Conservation (phyloP, 768 basidiomycete species). For the Suillus bovinus region DNA sequence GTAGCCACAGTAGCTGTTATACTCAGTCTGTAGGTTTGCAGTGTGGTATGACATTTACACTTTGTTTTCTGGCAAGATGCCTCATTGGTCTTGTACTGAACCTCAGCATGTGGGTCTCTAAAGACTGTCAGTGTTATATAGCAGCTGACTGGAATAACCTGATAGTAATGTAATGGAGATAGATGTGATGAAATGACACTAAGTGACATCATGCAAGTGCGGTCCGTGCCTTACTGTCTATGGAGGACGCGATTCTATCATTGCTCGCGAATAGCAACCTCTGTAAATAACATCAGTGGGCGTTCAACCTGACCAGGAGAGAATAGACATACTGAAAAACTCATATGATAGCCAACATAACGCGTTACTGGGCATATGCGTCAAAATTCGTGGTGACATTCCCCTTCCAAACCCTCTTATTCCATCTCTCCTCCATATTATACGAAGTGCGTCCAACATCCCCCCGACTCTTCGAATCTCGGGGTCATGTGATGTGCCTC, state of each 20-base stretch:
- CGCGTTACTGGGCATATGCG: slow-evolving; percentile 96
- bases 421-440: slow-evolving; percentile 88
- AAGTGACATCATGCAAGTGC: background rate
- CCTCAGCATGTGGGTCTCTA: background rate
- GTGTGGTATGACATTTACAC: background rate
- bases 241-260: slow-evolving; percentile 7
- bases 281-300: slow-evolving; percentile 34
- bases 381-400: slow-evolving; percentile 87
- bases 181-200: background rate
- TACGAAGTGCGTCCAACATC: slow-evolving; percentile 83
- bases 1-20: background rate
- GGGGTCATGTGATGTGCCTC: slow-evolving; percentile 82
- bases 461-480: slow-evolving; percentile 84
- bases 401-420: slow-evolving; percentile 84
- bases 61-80: background rate
- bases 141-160: slow-evolving; percentile 5
- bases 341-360: slow-evolving; percentile 98
- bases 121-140: background rate
- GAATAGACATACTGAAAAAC: slow-evolving; percentile 84
- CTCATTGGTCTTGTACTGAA: background rate
- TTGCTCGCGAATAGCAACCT: slow-evolving; percentile 61
- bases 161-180: slow-evolving; percentile 19
- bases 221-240: slow-evolving; percentile 18
- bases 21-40: background rate
- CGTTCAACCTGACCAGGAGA: slow-evolving; percentile 1